Evolutionary conservation across 2,329 filamentous ascomycete genomes (phyloP).

Genomic region (Paramyrothecium sp.): DNA sequence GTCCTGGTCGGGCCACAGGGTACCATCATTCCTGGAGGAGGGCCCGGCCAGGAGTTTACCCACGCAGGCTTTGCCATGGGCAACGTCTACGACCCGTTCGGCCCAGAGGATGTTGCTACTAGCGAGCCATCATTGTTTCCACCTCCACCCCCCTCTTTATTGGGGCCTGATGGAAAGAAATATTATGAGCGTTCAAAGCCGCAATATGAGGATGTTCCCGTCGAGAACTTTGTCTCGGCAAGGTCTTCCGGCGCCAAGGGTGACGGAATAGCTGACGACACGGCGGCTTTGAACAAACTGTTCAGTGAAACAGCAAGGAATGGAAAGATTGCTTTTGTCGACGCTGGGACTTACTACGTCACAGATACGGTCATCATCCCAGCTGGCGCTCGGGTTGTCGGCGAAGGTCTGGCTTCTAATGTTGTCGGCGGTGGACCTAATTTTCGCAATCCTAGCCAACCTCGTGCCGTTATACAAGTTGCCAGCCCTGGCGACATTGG

Average conservation of each 20-base stretch:
- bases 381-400: conserved; percentile 53
- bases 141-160: not conserved
- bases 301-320: conserved; percentile 48
- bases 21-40: conserved; percentile 11
- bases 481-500: conserved; percentile 62
- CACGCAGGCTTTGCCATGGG: not conserved
- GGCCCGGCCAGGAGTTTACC: conserved; percentile 8
- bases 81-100: not conserved
- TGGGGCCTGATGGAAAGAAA: conserved; percentile 40
- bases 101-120: not conserved
- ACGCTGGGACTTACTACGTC: conserved; percentile 61
- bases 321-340: conserved; percentile 58
- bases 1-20: conserved; percentile 16
- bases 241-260: conserved; percentile 52
- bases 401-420: conserved; percentile 53
- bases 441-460: conserved; percentile 56
- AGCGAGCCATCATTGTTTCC: not conserved
- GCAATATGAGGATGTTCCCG: conserved; percentile 62
- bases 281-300: conserved; percentile 56
- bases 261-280: conserved; percentile 75
- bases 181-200: conserved; percentile 77
- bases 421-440: conserved; percentile 54
- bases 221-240: conserved; percentile 64
- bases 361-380: conserved; percentile 52
- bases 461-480: conserved; percentile 66